These are phyloP conservation scores for Tetragonia tetragonoides DNA, from an alignment of 148 eudicot genomes.

Conservation along the genomic window DNA sequence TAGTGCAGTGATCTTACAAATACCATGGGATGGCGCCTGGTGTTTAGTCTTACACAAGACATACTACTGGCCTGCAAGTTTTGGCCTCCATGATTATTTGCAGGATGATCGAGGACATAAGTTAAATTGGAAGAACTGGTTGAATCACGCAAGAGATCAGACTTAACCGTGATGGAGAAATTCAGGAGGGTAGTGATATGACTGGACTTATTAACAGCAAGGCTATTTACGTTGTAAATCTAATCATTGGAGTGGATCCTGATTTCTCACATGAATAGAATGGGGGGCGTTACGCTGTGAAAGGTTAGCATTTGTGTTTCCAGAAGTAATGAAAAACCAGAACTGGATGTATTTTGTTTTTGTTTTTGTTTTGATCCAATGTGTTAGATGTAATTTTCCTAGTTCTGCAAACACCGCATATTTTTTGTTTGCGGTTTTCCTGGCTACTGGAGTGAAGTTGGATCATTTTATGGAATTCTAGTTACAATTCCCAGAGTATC, in stretches of 20 bases:
- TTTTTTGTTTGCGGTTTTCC: constrained; percentile 19
- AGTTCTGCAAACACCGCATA: constrained; percentile 11
- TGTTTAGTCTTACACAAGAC: not conserved
- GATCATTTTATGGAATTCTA: not conserved
- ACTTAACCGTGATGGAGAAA: not conserved
- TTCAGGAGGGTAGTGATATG: not conserved
- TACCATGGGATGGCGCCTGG: not conserved
- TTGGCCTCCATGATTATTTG: constrained; percentile 14
- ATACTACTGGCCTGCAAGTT: not conserved
- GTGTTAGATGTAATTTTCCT: not conserved
- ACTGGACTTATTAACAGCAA: not conserved
- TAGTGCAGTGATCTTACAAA: constrained; percentile 8
- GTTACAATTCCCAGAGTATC: too few relatives aligned
- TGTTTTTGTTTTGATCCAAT: too few relatives aligned
- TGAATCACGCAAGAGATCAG: not conserved
- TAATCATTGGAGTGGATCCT: constrained; percentile 10
- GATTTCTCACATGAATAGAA: not conserved
- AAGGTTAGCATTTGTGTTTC: constrained; percentile 1
- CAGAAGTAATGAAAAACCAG: not conserved
- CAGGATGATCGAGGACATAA: constrained; percentile 16
- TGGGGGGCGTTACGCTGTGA: not conserved
- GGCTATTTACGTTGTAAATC: not conserved
- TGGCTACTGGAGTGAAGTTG: not conserved
- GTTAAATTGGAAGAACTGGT: constrained; percentile 1
- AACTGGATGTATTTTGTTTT: constrained; percentile 11